Conservation (phyloP, 768 basidiomycete species). For the Cystobasidium ongulense region DNA sequence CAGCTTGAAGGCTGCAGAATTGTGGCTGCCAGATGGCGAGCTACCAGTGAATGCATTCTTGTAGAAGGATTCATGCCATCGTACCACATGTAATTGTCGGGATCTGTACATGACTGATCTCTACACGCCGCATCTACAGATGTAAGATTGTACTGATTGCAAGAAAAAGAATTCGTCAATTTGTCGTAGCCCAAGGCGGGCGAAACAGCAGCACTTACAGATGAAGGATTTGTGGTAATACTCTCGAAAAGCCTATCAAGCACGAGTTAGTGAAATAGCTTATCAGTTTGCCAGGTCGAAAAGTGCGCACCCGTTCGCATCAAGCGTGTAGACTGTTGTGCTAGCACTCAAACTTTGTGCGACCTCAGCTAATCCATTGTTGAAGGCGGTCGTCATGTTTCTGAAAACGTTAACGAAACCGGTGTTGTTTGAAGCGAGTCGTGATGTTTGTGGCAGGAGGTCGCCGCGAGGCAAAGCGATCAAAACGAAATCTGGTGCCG, state of each 20-base stretch:
- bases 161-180: neutral
- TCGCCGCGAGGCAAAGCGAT: slow-evolving; percentile 6
- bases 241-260: slow-evolving; percentile 11
- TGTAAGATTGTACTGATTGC: slow-evolving; percentile 8
- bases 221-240: neutral
- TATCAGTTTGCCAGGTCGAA: neutral
- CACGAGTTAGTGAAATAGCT: neutral
- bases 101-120: neutral
- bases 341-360: neutral
- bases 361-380: neutral
- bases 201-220: neutral
- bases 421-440: neutral
- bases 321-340: slow-evolving; percentile 24
- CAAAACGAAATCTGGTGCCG: slow-evolving; percentile 11
- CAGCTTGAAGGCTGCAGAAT: slow-evolving; percentile 11
- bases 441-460: neutral
- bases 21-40: neutral
- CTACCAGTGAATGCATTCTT: slow-evolving; percentile 13
- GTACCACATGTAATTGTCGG: slow-evolving; percentile 17
- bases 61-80: slow-evolving; percentile 19
- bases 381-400: slow-evolving; percentile 11
- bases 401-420: slow-evolving; percentile 2
- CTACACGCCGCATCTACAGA: neutral
- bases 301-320: slow-evolving; percentile 6
- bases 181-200: neutral